Evolutionary conservation across 2,329 filamentous ascomycete species (phyloP).

Genomic region (Paecilomyces sp.): DNA sequence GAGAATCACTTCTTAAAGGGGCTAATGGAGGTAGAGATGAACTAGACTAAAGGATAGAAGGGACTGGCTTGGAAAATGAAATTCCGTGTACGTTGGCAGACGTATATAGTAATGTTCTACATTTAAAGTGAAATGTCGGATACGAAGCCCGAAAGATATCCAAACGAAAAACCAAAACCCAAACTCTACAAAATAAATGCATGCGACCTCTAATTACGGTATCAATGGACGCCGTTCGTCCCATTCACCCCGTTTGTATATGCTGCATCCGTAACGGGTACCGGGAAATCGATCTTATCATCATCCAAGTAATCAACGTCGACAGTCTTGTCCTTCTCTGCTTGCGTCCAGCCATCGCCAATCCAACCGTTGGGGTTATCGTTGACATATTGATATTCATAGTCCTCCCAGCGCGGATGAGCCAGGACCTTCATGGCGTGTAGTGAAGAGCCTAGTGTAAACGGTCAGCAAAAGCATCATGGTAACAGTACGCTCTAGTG

Average conservation of each 20-base stretch:
- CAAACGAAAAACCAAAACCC: neutral
- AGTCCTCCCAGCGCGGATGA: constrained; percentile 33
- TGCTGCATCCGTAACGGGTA: constrained; percentile 1
- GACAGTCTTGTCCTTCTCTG: constrained; percentile 23
- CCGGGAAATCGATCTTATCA: constrained; percentile 27
- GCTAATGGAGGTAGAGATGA: neutral
- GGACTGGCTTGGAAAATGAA: neutral
- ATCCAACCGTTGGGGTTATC: constrained; percentile 24
- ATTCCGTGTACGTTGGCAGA: neutral
- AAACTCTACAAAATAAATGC: no score
- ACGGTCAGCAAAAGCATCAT: neutral
- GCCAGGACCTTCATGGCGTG: constrained; percentile 28
- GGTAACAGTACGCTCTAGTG: neutral
- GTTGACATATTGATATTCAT: constrained; percentile 28
- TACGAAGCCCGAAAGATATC: neutral
- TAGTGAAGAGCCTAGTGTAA: constrained; percentile 22
- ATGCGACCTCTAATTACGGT: neutral
- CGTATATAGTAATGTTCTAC: neutral
- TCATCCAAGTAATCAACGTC: constrained; percentile 29
- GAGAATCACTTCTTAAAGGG: no score
- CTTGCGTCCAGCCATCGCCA: constrained; percentile 27
- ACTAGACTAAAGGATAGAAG: neutral
- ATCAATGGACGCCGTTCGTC: neutral
- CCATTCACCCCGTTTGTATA: neutral
- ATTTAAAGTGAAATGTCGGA: neutral